Evolutionary conservation across 805 yeast genomes (phyloP), one percentile per base, ranked within the genome.

Genomic region (Wickerhamiella sergipiensis): DNA sequence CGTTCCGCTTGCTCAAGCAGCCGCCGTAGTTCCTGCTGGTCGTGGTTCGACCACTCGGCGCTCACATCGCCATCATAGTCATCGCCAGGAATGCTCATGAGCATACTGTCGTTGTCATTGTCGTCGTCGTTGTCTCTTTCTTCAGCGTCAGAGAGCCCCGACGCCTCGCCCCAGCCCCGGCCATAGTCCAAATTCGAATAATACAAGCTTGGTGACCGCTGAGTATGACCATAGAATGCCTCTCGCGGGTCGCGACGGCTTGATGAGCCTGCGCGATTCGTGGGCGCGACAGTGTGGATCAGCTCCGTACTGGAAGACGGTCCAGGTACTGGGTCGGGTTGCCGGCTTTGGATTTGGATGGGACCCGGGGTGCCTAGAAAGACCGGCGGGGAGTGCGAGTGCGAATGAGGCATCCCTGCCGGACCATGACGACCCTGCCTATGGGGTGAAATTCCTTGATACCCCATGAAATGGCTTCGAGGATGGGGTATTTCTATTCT

Each of bases 1-100:
- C 75, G 70, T 55, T 78, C 83, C 3, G 78, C 82, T 3, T 71
- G 66, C 21, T 69, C 71, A 49, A 79, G 66, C 45, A 78, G 61
- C 45, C 72, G 74, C 52, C 69, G 67, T 51, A 78, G 67, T 19
- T 74, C 70, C 45, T 68, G 72, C 12, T 71, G 59, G 53, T 77
- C 81, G 33, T 72, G 75, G 7, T 63, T 58, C 1, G 69, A 61
- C 67, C 78, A 75, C 13, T 52, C 51, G 21, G 53, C 43, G 9
- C 52, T 21, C 4, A 31, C 48, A 6, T 51, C 53, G 5, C 45
- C 53, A 22, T 21, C 45, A 40, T 58, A 55, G 15, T 53, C 52
- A 2, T 22, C 24, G 1, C 56, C 56, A 0, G 62, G 62, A 1
- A 58, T 50, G 6, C 45, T 36, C 54, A 57, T 48, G 4, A 40